These are phyloP conservation scores for Dendrobium nobile DNA, from an alignment of 106 monocot species.

Conservation along the genomic window DNA sequence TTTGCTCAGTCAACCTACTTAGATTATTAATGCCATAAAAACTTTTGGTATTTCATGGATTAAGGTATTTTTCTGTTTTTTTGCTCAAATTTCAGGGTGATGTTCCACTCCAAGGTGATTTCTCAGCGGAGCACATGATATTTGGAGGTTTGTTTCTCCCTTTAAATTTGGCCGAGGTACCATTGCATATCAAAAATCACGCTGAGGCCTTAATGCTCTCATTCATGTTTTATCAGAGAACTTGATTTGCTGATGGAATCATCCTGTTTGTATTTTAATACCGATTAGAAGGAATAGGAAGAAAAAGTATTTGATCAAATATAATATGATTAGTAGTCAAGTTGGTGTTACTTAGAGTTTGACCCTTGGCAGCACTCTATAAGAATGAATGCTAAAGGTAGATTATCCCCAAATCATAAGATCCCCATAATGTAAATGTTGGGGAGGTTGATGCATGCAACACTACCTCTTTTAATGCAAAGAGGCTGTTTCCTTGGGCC, in stretches of 20 bases:
- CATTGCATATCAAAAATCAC: neutral
- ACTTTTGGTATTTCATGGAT: neutral
- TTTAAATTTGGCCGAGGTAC: neutral
- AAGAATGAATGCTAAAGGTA: neutral
- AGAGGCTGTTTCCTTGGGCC: too few species aligned
- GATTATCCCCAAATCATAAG: neutral
- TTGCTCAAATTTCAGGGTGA: slow-evolving; percentile 19
- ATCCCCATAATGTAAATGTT: neutral
- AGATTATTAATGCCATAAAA: neutral
- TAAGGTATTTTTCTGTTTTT: neutral
- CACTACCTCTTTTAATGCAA: too few species aligned
- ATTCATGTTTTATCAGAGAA: neutral
- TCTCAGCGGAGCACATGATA: slow-evolving; percentile 31
- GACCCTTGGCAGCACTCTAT: neutral
- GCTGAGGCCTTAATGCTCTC: neutral
- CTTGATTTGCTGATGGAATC: neutral
- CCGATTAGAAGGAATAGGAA: neutral
- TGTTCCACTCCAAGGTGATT: slow-evolving; percentile 29
- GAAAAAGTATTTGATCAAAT: neutral
- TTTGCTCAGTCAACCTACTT: neutral
- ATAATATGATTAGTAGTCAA: neutral
- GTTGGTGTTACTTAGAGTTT: neutral
- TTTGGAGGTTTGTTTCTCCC: slow-evolving; percentile 17
- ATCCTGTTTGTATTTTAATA: neutral
- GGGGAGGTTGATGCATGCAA: too few species aligned